Conservation (phyloP, 352 stramenopile genomes). For the Phytophthora syringae region DNA sequence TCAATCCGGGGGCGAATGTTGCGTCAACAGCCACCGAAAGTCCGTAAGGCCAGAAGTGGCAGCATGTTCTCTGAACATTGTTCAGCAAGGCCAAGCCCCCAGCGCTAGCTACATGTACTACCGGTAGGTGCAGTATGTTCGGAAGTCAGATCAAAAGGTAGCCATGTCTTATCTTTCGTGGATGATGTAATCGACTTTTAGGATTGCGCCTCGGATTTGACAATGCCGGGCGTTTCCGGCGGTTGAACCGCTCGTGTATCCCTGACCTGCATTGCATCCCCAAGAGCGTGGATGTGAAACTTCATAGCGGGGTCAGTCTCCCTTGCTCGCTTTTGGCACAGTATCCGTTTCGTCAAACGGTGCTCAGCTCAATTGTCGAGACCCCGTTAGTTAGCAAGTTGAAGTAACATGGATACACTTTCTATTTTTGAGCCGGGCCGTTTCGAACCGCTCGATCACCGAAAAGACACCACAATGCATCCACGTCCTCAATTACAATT, state of each 20-base stretch:
- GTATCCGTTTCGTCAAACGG: conserved; percentile 11
- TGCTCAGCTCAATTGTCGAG: conserved; percentile 6
- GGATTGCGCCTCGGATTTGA: neutral
- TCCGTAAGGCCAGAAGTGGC: conserved; percentile 7
- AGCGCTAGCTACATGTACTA: no score
- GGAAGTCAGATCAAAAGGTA: conserved; percentile 6
- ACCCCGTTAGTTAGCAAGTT: conserved; percentile 10
- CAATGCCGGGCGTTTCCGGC: neutral
- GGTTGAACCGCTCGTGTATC: neutral
- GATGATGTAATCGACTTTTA: conserved; percentile 16
- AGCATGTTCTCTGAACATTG: neutral
- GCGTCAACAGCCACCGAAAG: neutral
- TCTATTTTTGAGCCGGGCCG: conserved; percentile 3
- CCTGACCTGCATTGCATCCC: neutral
- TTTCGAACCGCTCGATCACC: conserved; percentile 29
- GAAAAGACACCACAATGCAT: conserved; percentile 4
- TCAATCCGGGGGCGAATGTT: neutral
- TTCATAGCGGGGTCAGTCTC: no score
- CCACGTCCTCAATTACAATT: neutral
- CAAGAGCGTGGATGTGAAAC: no score
- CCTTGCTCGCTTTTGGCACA: conserved; percentile 5
- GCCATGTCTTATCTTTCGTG: conserved; percentile 15
- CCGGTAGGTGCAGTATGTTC: no score
- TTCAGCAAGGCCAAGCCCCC: neutral
- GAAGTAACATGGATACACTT: conserved; percentile 11